phyloP scores from a whole-genome alignment of 169 alveolate species.

The Babesia sp. region DNA sequence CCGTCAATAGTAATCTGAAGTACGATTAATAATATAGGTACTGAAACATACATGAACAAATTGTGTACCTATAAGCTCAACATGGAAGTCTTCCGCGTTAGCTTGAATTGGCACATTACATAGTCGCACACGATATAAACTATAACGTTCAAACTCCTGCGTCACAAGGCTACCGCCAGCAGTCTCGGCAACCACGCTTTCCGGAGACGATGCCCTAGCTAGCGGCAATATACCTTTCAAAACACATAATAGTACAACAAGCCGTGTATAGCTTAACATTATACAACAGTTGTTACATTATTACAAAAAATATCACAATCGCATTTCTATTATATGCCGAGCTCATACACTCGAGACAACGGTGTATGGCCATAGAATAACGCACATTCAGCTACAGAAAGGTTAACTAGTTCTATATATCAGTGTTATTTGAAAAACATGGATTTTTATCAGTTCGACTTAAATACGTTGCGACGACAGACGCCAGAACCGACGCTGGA shows the following conservation, averaged over 20 bases:
- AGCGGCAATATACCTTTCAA: not conserved
- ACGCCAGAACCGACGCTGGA: no score
- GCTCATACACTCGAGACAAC: no score
- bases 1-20: conserved; percentile 37
- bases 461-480: no score
- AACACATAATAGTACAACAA: not conserved
- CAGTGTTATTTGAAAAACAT: no score
- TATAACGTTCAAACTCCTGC: conserved; percentile 40
- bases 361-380: no score
- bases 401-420: no score
- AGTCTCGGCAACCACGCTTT: conserved; percentile 3
- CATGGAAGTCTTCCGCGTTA: conserved; percentile 56
- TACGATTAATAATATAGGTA: no score
- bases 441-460: no score
- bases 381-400: no score
- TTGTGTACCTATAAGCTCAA: conserved; percentile 61
- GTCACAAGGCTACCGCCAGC: conserved; percentile 34
- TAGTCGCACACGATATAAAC: conserved; percentile 33
- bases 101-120: conserved; percentile 27
- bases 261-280: not conserved
- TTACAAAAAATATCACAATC: no score
- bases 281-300: not conserved
- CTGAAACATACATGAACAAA: conserved; percentile 28
- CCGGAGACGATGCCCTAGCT: not conserved
- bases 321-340: no score